These are phyloP conservation scores for Trichoderma sp. DNA, from an alignment of 2,329 filamentous ascomycete genomes.

Conservation along the genomic window DNA sequence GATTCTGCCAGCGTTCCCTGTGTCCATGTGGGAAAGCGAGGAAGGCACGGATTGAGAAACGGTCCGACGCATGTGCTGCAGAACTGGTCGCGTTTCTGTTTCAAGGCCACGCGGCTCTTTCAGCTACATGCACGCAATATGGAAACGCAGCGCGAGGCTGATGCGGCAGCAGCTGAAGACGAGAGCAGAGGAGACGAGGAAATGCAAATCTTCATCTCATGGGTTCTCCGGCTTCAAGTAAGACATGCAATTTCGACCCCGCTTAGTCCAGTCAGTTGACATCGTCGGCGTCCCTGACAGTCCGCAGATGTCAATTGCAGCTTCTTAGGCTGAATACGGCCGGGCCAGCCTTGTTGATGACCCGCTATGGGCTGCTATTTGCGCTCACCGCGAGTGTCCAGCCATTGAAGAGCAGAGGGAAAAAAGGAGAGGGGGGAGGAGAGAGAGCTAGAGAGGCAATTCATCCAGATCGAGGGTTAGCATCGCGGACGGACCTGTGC, in stretches of 20 bases:
- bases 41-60: constrained; percentile 16
- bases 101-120: background rate
- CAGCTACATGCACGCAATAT: background rate
- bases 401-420: background rate
- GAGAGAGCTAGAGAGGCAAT: background rate
- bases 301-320: constrained; percentile 12
- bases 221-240: background rate
- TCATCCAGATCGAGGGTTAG: constrained; percentile 7
- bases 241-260: constrained; percentile 12
- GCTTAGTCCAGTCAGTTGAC: background rate
- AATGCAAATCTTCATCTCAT: background rate
- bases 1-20: background rate
- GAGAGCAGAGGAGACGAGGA: background rate
- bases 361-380: constrained; percentile 16
- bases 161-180: background rate
- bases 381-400: constrained; percentile 17
- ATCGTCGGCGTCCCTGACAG: background rate
- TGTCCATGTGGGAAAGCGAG: constrained; percentile 5
- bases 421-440: background rate
- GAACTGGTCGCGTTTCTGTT: background rate
- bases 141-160: background rate
- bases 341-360: background rate
- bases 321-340: constrained; percentile 13
- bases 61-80: constrained; percentile 16
- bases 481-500: background rate